Evolutionary conservation across 2,329 filamentous ascomycete species (phyloP).

Genomic region (Pyrenochaeta sp.): DNA sequence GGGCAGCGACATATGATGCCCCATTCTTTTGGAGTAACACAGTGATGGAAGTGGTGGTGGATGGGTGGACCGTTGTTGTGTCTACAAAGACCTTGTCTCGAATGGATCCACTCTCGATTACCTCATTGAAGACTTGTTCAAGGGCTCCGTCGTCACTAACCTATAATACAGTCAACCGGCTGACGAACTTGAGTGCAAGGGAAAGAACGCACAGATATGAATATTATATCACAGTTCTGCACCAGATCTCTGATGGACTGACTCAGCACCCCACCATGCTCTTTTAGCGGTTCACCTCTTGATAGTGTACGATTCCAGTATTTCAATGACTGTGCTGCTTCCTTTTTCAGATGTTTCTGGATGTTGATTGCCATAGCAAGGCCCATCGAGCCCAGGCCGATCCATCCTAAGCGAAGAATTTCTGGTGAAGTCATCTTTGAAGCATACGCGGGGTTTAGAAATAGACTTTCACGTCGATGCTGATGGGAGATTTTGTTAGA

Average conservation of each 20-base stretch:
- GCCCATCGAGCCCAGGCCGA: slow-evolving; percentile 63
- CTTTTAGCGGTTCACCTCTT: slow-evolving; percentile 50
- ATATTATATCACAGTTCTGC: slow-evolving; percentile 31
- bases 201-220: slow-evolving; percentile 44
- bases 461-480: neutral
- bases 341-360: slow-evolving; percentile 51
- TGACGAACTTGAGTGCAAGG: neutral
- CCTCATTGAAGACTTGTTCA: slow-evolving; percentile 37
- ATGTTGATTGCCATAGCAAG: slow-evolving; percentile 60
- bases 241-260: slow-evolving; percentile 24
- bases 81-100: slow-evolving; percentile 58
- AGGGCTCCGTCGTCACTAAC: slow-evolving; percentile 55
- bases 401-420: slow-evolving; percentile 25
- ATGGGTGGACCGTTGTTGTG: slow-evolving; percentile 61
- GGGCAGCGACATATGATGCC: slow-evolving; percentile 54
- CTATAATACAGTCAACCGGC: neutral
- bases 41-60: slow-evolving; percentile 48
- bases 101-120: slow-evolving; percentile 26
- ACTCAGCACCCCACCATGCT: slow-evolving; percentile 27
- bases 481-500: neutral
- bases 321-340: slow-evolving; percentile 34
- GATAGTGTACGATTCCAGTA: slow-evolving; percentile 61
- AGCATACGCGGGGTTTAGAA: neutral
- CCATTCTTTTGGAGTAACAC: slow-evolving; percentile 33
- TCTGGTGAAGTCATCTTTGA: slow-evolving; percentile 14